Conservation (phyloP, 2,329 filamentous ascomycete genomes). For the Coniochaeta ligniaria region DNA sequence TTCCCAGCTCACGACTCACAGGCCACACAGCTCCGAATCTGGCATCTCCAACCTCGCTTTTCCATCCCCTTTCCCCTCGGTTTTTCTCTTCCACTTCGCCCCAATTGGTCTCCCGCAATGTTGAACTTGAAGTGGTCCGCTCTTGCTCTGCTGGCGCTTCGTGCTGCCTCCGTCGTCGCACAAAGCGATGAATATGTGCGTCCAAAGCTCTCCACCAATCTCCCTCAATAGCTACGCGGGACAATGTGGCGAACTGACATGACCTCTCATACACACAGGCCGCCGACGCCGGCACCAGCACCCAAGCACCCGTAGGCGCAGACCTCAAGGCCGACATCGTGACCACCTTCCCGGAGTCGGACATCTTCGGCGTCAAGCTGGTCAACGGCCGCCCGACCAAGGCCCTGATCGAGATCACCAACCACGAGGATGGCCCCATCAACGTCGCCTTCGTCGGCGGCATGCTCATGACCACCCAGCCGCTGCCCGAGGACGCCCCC, state of each 20-base stretch:
- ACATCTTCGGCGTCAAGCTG: conserved; percentile 92
- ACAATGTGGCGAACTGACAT: conserved; percentile 13
- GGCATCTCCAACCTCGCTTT: neutral
- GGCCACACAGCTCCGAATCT: neutral
- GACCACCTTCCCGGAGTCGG: conserved; percentile 59
- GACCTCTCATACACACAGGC: conserved; percentile 11
- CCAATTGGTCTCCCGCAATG: conserved; percentile 44
- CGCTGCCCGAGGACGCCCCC: conserved; percentile 39
- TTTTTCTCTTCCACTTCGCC: neutral
- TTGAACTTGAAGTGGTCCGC: conserved; percentile 66
- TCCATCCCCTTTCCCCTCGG: neutral
- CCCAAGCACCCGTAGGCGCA: neutral
- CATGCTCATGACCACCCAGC: conserved; percentile 54
- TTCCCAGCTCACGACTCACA: neutral
- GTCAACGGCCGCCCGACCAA: conserved; percentile 86
- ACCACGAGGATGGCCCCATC: conserved; percentile 73
- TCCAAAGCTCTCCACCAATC: conserved; percentile 5
- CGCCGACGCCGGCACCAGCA: conserved; percentile 24
- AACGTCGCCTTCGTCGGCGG: conserved; percentile 71
- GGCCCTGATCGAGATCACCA: conserved; percentile 74
- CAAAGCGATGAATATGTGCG: conserved; percentile 48
- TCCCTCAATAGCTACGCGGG: conserved; percentile 3
- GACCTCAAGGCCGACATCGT: conserved; percentile 55
- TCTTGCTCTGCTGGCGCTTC: conserved; percentile 64
- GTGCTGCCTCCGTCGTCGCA: conserved; percentile 57